Base-by-base conservation (phyloP, 352 stramenopile species). In the Blastocystis sp. region DNA sequence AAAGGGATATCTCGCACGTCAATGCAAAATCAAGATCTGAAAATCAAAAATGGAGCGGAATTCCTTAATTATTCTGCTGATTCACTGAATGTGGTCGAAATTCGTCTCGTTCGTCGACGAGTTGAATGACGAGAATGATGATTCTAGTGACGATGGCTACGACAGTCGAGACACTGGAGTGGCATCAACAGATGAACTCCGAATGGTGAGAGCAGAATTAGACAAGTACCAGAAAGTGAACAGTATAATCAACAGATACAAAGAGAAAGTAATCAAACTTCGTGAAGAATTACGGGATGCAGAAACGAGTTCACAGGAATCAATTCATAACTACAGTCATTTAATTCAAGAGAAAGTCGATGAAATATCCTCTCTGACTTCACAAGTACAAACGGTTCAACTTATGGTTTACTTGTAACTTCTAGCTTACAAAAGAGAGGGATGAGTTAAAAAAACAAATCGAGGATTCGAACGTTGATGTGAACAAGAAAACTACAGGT, bases 41-140 rank as follows among this genome's bases (percentile, higher is more conserved):
- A 81, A 45, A 59, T 41, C 70, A 63, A 79, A 79, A 56, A 56
- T 7, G 34, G n/a, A 45, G 20, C n/a, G n/a, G 68, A 56, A 63
- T 65, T 81, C 70, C 62, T 34, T 63, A 39, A 66, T 64, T 81
- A 43, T 43, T 63, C 20, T 30, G 24, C 47, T 7, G 20, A 59
- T n/a, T n/a, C 50, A 59, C 13, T n/a, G 50, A 59, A 85, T 85
- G 73, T 85, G 73, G 73, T 85, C 73, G 16, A 85, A 37, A 45
- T 69, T 85, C 53, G 73, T 85, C 63, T 85, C 73, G 20, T 47
- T 85, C 20, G 73, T 85, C 20, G 73, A 85, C 63, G 73, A 85
- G 4, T 55, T 85, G 24, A 85, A 85, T 45, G 34, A 85, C 50
- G 73, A 85, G 20, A n/a, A 59, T n/a, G 50, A 3, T 13, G 13